phyloP scores from a whole-genome alignment of 129 eudicot species.

The Silybum marianum region DNA sequence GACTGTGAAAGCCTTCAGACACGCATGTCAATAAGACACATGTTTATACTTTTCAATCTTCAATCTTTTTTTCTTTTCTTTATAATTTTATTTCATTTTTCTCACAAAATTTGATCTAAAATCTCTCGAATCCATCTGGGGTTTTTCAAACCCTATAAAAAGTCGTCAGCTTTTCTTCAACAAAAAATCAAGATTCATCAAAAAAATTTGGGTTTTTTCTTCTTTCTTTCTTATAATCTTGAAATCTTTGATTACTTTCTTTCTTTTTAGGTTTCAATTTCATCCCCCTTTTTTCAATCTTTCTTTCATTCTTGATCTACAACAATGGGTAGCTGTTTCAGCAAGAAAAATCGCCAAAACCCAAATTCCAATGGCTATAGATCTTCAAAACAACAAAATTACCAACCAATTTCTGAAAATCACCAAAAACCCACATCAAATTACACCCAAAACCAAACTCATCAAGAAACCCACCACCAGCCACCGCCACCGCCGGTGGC shows the following conservation, averaged over 20 bases:
- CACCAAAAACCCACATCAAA: constrained; percentile 45
- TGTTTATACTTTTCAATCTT: constrained; percentile 15
- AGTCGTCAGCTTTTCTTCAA: constrained; percentile 16
- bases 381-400: constrained; percentile 34
- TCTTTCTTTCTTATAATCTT: background rate
- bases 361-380: constrained; percentile 37
- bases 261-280: background rate
- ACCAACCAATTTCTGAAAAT: constrained; percentile 34
- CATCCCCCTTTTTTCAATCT: background rate
- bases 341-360: constrained; percentile 39
- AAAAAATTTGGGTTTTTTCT: background rate
- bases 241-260: background rate
- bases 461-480: constrained; percentile 22
- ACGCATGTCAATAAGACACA: constrained; percentile 29
- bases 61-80: background rate
- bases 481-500: constrained; percentile 20
- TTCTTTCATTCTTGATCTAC: constrained; percentile 15
- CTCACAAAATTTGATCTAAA: constrained; percentile 6
- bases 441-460: constrained; percentile 38
- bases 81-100: background rate
- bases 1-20: constrained; percentile 17
- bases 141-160: constrained; percentile 27
- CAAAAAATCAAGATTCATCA: background rate
- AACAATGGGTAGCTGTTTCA: constrained; percentile 59
- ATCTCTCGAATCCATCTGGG: constrained; percentile 26